Evolutionary conservation across 2,329 filamentous ascomycete genomes (phyloP).

Genomic region (Fusarium devonianum): DNA sequence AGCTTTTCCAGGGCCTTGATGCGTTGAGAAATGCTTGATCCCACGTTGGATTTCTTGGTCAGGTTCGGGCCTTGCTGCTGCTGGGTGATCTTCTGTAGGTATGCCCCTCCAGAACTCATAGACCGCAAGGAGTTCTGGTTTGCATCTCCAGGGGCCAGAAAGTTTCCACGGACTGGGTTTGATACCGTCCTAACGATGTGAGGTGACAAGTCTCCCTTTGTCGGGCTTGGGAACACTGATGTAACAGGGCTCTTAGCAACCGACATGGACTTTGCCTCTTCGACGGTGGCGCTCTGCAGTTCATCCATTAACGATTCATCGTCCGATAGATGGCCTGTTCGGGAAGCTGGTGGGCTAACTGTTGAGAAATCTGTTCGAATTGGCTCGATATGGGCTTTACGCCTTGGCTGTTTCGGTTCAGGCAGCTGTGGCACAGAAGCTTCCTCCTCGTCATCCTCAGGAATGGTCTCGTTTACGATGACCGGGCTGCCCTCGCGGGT

Average conservation of each 20-base stretch:
- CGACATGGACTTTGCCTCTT: slow-evolving; percentile 82
- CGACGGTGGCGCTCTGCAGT: slow-evolving; percentile 78
- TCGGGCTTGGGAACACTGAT: slow-evolving; percentile 60
- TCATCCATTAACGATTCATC: slow-evolving; percentile 88
- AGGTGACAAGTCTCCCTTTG: slow-evolving; percentile 39
- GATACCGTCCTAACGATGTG: slow-evolving; percentile 58
- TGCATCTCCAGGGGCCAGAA: slow-evolving; percentile 55
- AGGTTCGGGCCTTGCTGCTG: slow-evolving; percentile 59
- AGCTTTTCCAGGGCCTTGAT: slow-evolving; percentile 93
- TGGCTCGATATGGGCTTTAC: slow-evolving; percentile 56
- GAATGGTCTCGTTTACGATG: slow-evolving; percentile 19
- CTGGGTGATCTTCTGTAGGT: slow-evolving; percentile 61
- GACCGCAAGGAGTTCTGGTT: slow-evolving; percentile 58
- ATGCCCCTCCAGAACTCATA: slow-evolving; percentile 64
- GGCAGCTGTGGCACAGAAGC: slow-evolving; percentile 16
- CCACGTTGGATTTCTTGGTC: slow-evolving; percentile 76
- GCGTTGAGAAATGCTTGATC: slow-evolving; percentile 89
- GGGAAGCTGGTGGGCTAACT: slow-evolving; percentile 34
- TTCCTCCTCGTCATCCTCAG: slow-evolving; percentile 8
- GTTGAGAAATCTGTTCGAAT: slow-evolving; percentile 58
- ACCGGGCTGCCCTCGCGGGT: slow-evolving; percentile 15
- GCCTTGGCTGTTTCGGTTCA: slow-evolving; percentile 36
- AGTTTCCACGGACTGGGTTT: slow-evolving; percentile 52
- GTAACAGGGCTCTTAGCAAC: slow-evolving; percentile 85
- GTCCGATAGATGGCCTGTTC: slow-evolving; percentile 62